phyloP scores from a whole-genome alignment of 1,284 basidiomycete species.

The Fomitopsis schrenkii region DNA sequence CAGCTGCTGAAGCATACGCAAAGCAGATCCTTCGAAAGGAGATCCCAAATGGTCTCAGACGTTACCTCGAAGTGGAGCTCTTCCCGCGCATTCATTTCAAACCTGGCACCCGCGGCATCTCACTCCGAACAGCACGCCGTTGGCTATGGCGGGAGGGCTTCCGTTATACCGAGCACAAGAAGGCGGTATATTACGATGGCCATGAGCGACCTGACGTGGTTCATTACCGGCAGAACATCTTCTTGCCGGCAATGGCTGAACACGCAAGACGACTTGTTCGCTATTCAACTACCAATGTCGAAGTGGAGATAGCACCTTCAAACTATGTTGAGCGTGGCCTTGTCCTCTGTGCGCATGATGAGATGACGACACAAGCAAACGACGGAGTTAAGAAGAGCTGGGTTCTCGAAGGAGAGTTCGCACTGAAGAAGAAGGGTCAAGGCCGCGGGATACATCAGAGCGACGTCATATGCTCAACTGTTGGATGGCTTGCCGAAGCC shows the following conservation, averaged over 20 bases:
- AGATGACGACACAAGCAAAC: slow-evolving; percentile 35
- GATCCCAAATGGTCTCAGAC: slow-evolving; percentile 32
- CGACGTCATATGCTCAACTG: slow-evolving; percentile 15
- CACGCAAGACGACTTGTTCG: slow-evolving; percentile 20
- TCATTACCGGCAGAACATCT: slow-evolving; percentile 21
- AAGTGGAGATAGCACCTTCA: slow-evolving; percentile 10
- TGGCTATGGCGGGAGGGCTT: slow-evolving; percentile 32
- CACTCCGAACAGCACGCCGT: neutral
- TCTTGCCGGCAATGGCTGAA: slow-evolving; percentile 24
- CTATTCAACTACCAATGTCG: slow-evolving; percentile 24
- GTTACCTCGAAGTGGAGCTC: slow-evolving; percentile 32
- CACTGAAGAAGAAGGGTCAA: slow-evolving; percentile 34
- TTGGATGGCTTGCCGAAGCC: slow-evolving; percentile 13
- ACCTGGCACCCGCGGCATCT: slow-evolving; percentile 6
- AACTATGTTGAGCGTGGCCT: slow-evolving; percentile 24
- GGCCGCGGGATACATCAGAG: slow-evolving; percentile 19
- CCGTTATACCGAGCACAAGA: slow-evolving; percentile 26
- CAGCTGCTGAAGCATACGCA: slow-evolving; percentile 26
- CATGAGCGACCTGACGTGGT: slow-evolving; percentile 33
- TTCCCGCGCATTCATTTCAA: slow-evolving; percentile 33
- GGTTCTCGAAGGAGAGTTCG: slow-evolving; percentile 29
- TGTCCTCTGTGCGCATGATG: slow-evolving; percentile 33
- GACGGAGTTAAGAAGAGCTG: slow-evolving; percentile 28
- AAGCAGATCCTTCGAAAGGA: slow-evolving; percentile 25
- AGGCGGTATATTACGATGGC: slow-evolving; percentile 32